These are phyloP conservation scores for Didymella pinodella DNA, from an alignment of 2,329 filamentous ascomycete species.

Conservation along the genomic window DNA sequence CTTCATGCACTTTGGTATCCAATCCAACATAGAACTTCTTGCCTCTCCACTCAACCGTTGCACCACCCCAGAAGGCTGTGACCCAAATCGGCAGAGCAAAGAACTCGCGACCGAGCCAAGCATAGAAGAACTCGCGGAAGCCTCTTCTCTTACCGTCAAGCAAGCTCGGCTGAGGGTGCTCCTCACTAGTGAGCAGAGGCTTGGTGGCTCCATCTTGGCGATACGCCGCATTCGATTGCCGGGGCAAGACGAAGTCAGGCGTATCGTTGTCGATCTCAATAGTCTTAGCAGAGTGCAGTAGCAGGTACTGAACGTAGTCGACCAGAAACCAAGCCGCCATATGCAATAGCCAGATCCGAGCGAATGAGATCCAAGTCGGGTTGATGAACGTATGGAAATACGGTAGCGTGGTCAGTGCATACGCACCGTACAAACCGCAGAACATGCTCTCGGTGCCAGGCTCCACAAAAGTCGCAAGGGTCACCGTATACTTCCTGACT, in stretches of 20 bases:
- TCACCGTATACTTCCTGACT: conserved; percentile 92
- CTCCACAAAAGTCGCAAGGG: conserved; percentile 87
- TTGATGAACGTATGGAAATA: conserved; percentile 67
- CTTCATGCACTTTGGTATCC: conserved; percentile 80
- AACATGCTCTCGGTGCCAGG: conserved; percentile 89
- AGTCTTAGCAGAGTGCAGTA: conserved; percentile 75
- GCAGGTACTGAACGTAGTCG: conserved; percentile 77
- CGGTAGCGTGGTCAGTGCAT: conserved; percentile 76
- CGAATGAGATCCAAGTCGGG: conserved; percentile 73
- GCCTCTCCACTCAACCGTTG: conserved; percentile 87
- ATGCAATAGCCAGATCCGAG: conserved; percentile 69
- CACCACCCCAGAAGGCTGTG: conserved; percentile 87
- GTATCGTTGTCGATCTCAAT: conserved; percentile 76
- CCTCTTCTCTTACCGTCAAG: conserved; percentile 58
- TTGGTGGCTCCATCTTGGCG: conserved; percentile 28
- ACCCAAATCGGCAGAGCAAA: conserved; percentile 89
- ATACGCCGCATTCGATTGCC: conserved; percentile 50
- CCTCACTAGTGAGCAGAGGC: conserved; percentile 33
- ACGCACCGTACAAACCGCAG: conserved; percentile 82
- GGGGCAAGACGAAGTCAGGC: conserved; percentile 71
- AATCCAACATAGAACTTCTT: conserved; percentile 80
- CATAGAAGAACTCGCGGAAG: conserved; percentile 75
- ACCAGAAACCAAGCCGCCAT: conserved; percentile 75
- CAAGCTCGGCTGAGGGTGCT: conserved; percentile 23
- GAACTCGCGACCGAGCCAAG: conserved; percentile 85